Conservation (phyloP, 1,139 yeast genomes). For the Candida albicans region DNA sequence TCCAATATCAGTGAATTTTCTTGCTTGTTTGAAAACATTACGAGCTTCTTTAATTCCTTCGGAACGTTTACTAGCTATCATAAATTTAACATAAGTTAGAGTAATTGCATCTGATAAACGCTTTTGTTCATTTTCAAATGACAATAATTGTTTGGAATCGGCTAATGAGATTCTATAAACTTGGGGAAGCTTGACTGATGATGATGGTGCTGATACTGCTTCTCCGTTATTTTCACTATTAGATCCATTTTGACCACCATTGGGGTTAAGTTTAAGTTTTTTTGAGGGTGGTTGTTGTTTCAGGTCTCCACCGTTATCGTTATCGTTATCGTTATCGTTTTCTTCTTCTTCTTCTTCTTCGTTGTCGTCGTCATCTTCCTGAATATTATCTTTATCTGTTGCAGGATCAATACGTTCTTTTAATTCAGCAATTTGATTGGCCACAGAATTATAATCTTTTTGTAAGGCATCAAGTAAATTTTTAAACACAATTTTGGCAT, state of each 20-base stretch:
- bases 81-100: constrained; percentile 52
- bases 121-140: constrained; percentile 16
- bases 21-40: constrained; percentile 58
- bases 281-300: no score
- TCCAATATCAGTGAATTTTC: constrained; percentile 56
- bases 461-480: constrained; percentile 45
- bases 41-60: constrained; percentile 74
- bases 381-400: constrained; percentile 14
- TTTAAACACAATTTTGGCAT: constrained; percentile 54
- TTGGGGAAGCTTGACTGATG: neutral
- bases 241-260: no score
- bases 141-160: constrained; percentile 12
- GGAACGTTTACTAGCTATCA: constrained; percentile 63
- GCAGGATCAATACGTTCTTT: constrained; percentile 18
- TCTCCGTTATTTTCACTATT: neutral
- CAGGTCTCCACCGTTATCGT: neutral
- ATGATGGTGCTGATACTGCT: constrained; percentile 1
- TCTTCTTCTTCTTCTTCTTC: constrained; percentile 19
- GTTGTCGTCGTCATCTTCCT: constrained; percentile 11
- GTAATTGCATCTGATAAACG: constrained; percentile 43
- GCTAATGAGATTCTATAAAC: constrained; percentile 11
- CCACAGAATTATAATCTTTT: constrained; percentile 29
- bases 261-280: no score
- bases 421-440: constrained; percentile 25
- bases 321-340: constrained; percentile 16